Base-by-base conservation (phyloP, 2,329 filamentous ascomycete genomes). In the Pseudonectria foliicola region DNA sequence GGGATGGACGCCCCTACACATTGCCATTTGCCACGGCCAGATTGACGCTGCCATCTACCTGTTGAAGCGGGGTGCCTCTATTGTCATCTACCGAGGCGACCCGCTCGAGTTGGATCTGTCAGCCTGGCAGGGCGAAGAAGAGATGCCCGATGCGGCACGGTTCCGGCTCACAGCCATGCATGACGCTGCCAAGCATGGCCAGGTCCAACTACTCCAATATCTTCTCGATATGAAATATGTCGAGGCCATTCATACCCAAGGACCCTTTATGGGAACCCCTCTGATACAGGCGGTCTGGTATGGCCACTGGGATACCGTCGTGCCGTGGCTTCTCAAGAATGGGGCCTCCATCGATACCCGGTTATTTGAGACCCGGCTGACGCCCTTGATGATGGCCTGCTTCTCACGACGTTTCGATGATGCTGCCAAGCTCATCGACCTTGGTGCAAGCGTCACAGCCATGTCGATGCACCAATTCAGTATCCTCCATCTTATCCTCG, bases 331-430 rank as follows among this genome's bases (percentile, higher is more conserved):
- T 10, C 45, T 53, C 7, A 32, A 50, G 15, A 48, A 53, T 21
- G 50, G 50, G 6, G 50, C 50, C 31, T 35, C 50, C 15, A 46
- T 53, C 11, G 45, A 53, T 31, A 37, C 29, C 13, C 48, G 48
- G 8, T 41, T 53, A 7, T 44, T 53, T 18, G 50, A 53, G 35
- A 53, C 50, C 15, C 43, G 50, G 6, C 30, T 53, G 14, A 53
- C 50, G 11, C 41, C 50, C 2, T 37, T 53, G 15, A 53, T 53
- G 50, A 50, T 52, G 48, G 44, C 48, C 1, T 53, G 50, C 31
- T 49, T 53, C 29, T 45, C 46, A 3, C 50, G 50, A 26, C 50
- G 48, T 4, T 53, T 52, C 27, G 50, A 52, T 21, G 50, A 53
- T 16, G 50, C 50, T 16, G 31, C 46, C 14, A 49, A 31, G 35